These are phyloP conservation scores for Metarhizium robertsii DNA, from an alignment of 2,329 filamentous ascomycete species.

Conservation along the genomic window DNA sequence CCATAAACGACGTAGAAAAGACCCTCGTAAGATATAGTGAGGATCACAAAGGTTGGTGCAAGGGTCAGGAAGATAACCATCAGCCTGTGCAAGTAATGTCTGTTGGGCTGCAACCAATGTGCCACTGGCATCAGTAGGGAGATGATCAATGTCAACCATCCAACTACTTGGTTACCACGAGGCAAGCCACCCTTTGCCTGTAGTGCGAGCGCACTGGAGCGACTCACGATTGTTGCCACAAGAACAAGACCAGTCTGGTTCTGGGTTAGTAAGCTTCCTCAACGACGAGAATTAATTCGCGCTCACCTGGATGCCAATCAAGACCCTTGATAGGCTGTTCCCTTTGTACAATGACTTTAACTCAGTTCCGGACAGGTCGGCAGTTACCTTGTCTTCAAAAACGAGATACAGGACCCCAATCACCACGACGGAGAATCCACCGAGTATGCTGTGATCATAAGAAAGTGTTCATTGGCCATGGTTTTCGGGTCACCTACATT, in stretches of 20 bases:
- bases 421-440: no score
- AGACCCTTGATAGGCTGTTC: neutral
- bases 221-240: conserved; percentile 76
- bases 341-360: neutral
- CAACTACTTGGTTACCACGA: conserved; percentile 76
- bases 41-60: conserved; percentile 85
- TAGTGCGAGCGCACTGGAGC: conserved; percentile 74
- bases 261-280: no score
- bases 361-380: no score
- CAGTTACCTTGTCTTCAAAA: neutral
- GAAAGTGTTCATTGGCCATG: no score
- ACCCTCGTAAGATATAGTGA: conserved; percentile 95
- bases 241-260: conserved; percentile 62
- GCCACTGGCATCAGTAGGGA: conserved; percentile 73
- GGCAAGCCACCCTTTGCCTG: conserved; percentile 81
- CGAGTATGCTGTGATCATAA: no score
- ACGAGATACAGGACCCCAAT: neutral
- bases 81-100: conserved; percentile 82
- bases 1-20: conserved; percentile 92
- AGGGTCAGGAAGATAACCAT: conserved; percentile 87
- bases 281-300: no score
- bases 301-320: neutral
- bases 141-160: conserved; percentile 71
- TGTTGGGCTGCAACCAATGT: conserved; percentile 73
- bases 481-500: conserved; percentile 46